Evolutionary conservation across 2,329 filamentous ascomycete genomes (phyloP).

Genomic region (Fonsecaea monophora): DNA sequence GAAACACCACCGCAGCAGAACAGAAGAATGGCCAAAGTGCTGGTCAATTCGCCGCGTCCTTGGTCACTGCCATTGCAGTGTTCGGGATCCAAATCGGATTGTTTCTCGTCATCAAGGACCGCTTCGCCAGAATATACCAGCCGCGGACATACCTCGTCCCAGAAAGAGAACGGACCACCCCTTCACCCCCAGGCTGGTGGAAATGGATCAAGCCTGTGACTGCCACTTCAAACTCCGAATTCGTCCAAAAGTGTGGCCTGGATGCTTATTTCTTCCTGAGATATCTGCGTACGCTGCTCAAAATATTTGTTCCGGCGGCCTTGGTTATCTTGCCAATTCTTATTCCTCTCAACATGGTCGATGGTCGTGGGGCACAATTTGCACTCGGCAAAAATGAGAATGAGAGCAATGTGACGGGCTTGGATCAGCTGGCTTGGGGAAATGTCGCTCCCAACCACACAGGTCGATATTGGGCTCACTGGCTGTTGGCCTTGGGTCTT

Average conservation of each 20-base stretch:
- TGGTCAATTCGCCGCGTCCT: constrained; percentile 67
- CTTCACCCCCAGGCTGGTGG: constrained; percentile 67
- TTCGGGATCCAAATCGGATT: constrained; percentile 69
- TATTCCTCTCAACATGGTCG: constrained; percentile 80
- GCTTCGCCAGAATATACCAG: constrained; percentile 82
- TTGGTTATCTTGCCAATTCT: constrained; percentile 81
- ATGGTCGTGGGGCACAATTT: constrained; percentile 68
- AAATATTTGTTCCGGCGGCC: constrained; percentile 88
- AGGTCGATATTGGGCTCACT: constrained; percentile 80
- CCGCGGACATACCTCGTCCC: constrained; percentile 86
- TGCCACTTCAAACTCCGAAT: constrained; percentile 75
- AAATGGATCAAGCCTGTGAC: constrained; percentile 65
- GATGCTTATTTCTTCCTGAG: constrained; percentile 98
- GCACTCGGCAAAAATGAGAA: constrained; percentile 46
- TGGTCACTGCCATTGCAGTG: constrained; percentile 67
- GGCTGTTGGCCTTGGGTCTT: constrained; percentile 77
- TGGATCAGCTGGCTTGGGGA: constrained; percentile 86
- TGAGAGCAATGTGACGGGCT: constrained; percentile 63
- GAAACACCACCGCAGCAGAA: constrained; percentile 26
- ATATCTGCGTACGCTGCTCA: constrained; percentile 82
- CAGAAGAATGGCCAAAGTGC: constrained; percentile 38
- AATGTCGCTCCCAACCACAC: constrained; percentile 75
- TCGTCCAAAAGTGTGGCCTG: constrained; percentile 93
- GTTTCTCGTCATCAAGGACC: constrained; percentile 80
- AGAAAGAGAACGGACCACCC: constrained; percentile 79